A percentile compares a stretch with the other conserved stretches of the same genome.
Conservation (phyloP, 2,329 filamentous ascomycete species). For the Metarhizium album region DNA sequence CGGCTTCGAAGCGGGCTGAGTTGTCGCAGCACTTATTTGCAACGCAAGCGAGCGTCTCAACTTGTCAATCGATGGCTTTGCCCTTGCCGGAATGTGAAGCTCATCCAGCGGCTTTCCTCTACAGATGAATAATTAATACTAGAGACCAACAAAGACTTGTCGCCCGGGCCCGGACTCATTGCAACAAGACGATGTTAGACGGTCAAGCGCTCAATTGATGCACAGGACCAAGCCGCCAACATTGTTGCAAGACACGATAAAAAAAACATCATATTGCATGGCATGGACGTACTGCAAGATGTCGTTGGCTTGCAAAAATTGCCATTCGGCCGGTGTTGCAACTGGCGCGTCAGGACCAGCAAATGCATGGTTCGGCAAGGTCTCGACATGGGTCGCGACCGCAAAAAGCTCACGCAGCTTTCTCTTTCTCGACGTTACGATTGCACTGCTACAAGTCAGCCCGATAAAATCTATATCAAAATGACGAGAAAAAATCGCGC, state of each 20-base stretch:
- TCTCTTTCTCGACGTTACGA: constrained; percentile 76
- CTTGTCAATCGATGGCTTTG: constrained; percentile 32
- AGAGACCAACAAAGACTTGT: neutral
- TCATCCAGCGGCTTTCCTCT: constrained; percentile 38
- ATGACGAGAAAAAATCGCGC: constrained; percentile 39
- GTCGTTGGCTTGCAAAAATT: constrained; percentile 46
- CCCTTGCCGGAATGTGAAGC: constrained; percentile 39
- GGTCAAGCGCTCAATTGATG: neutral
- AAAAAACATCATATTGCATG: constrained; percentile 10
- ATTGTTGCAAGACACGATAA: constrained; percentile 4
- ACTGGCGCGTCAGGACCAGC: constrained; percentile 46
- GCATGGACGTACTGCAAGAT: constrained; percentile 45
- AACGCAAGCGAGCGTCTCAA: constrained; percentile 27
- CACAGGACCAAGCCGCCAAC: neutral
- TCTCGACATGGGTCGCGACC: constrained; percentile 60
- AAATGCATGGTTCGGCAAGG: constrained; percentile 48
- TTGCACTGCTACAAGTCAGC: constrained; percentile 46
- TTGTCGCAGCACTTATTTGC: constrained; percentile 14
- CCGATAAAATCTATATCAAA: constrained; percentile 32
- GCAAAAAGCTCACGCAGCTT: constrained; percentile 81
- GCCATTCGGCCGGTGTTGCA: constrained; percentile 38
- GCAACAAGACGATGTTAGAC: neutral
- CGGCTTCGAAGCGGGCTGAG: constrained; percentile 6
- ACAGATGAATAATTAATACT: neutral
- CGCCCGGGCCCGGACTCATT: neutral